Evolutionary conservation across 1,284 basidiomycete genomes (phyloP).

Genomic region (Rhodofomes roseus): DNA sequence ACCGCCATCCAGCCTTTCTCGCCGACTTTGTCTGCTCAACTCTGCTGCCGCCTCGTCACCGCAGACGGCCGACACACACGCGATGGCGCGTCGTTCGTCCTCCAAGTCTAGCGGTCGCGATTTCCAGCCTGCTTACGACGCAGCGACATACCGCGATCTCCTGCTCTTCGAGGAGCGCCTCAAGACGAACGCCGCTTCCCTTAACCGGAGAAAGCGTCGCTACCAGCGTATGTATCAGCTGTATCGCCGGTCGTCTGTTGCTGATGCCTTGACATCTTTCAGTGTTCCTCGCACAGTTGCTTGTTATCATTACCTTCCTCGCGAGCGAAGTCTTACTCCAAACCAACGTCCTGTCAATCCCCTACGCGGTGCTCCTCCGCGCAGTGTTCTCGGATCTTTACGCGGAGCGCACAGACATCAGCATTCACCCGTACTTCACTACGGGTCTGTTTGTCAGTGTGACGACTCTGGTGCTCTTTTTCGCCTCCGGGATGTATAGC

Average conservation of each 20-base stretch:
- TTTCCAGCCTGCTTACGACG: slow-evolving; percentile 65
- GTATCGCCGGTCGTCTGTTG: neutral
- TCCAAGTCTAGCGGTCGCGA: slow-evolving; percentile 11
- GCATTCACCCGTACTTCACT: slow-evolving; percentile 65
- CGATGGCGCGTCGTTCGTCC: slow-evolving; percentile 15
- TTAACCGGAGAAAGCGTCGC: slow-evolving; percentile 80
- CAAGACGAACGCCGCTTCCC: slow-evolving; percentile 84
- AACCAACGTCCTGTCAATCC: slow-evolving; percentile 61
- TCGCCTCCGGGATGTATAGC: slow-evolving; percentile 93
- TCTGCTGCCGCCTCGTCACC: too few relatives aligned
- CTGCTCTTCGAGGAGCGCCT: slow-evolving; percentile 94
- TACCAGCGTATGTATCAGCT: slow-evolving; percentile 91
- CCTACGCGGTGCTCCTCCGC: slow-evolving; percentile 51
- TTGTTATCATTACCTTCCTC: slow-evolving; percentile 68
- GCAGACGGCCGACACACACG: too few relatives aligned
- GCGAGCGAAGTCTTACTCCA: slow-evolving; percentile 72
- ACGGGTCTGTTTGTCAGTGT: slow-evolving; percentile 78
- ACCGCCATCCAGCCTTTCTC: too few relatives aligned
- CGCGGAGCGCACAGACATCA: slow-evolving; percentile 36
- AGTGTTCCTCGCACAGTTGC: slow-evolving; percentile 78
- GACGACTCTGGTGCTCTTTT: slow-evolving; percentile 92
- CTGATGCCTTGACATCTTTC: neutral
- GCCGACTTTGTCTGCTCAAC: too few relatives aligned
- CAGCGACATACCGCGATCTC: slow-evolving; percentile 82
- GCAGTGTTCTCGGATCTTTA: slow-evolving; percentile 48